Conservation (phyloP, 768 basidiomycete genomes). For the Kockovaella imperatae region DNA sequence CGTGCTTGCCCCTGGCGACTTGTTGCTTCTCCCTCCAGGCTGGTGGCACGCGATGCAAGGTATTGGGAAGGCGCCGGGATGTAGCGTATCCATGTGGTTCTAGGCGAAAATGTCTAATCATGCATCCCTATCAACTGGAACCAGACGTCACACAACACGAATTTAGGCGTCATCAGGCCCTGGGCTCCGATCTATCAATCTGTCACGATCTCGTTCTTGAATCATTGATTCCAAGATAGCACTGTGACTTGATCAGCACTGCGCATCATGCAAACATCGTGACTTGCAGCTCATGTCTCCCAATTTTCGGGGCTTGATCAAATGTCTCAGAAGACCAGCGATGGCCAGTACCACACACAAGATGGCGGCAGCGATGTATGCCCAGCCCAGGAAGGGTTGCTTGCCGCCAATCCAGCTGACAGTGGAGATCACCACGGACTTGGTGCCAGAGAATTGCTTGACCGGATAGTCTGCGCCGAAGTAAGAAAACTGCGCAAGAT, state of each 20-base stretch:
- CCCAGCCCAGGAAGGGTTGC: constrained; percentile 97
- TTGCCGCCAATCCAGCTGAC: constrained; percentile 98
- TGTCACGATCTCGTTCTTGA: too few species aligned
- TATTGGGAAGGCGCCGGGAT: constrained; percentile 33
- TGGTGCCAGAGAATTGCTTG: constrained; percentile 80
- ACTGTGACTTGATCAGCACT: constrained; percentile 16
- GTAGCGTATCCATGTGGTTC: constrained; percentile 45
- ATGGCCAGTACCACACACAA: constrained; percentile 83
- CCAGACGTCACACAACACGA: too few species aligned
- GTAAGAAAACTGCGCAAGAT: neutral
- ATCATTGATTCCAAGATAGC: constrained; percentile 44
- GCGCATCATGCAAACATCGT: neutral
- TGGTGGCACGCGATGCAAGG: constrained; percentile 44
- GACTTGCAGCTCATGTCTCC: constrained; percentile 44
- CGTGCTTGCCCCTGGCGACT: constrained; percentile 69
- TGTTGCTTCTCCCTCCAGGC: constrained; percentile 79
- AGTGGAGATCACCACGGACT: constrained; percentile 92
- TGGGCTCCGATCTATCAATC: too few species aligned
- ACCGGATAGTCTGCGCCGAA: constrained; percentile 79
- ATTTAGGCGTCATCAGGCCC: too few species aligned
- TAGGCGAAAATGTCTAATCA: too few species aligned
- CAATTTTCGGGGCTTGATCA: constrained; percentile 70
- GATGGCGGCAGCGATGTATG: constrained; percentile 80
- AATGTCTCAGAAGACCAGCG: constrained; percentile 79
- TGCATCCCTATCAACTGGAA: too few species aligned